Conservation (phyloP, 345 rosid genomes). For the Syzygium oleosum region DNA sequence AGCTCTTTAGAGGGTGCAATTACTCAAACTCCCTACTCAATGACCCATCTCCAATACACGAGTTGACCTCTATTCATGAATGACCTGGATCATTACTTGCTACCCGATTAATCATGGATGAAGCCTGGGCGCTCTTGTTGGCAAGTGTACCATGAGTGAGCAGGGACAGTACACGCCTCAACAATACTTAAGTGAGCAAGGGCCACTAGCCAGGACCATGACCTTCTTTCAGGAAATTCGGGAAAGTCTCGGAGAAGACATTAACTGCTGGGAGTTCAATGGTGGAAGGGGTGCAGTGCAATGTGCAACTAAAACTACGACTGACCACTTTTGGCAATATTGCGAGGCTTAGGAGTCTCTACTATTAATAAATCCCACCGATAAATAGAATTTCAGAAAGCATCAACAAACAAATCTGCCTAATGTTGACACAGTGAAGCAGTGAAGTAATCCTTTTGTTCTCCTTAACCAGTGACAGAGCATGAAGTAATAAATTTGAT, state of each 20-base stretch:
- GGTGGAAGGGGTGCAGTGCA: neutral
- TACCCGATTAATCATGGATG: neutral
- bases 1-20: neutral
- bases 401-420: neutral
- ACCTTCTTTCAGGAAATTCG: neutral
- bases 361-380: neutral
- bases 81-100: neutral
- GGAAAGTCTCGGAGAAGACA: neutral
- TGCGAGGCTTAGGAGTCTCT: neutral
- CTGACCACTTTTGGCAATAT: neutral
- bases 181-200: neutral
- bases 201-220: neutral
- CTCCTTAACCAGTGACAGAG: neutral
- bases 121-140: neutral
- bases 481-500: neutral
- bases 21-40: neutral
- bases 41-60: neutral
- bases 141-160: neutral
- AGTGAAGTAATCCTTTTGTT: neutral
- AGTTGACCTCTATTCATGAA: neutral
- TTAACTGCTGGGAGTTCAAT: neutral
- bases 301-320: neutral
- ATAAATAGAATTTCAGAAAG: neutral
- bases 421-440: neutral
- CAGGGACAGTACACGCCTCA: neutral